phyloP scores from a whole-genome alignment of 2,329 filamentous ascomycete species.

The Sclerotinia borealis region DNA sequence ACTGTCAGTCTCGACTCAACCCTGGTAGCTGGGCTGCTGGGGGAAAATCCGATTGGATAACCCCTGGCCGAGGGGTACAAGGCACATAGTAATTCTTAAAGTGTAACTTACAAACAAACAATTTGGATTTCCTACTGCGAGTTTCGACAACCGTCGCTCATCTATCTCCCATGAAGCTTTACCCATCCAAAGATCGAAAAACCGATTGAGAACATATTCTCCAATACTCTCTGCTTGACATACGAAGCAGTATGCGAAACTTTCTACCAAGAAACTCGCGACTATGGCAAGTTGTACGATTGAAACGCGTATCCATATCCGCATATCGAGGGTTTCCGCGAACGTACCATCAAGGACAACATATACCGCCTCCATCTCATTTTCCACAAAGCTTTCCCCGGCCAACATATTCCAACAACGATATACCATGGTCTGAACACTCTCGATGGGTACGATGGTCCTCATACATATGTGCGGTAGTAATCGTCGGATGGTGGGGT shows the following conservation, averaged over 20 bases:
- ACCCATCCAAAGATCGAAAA: no score
- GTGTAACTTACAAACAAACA: no score
- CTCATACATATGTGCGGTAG: background rate
- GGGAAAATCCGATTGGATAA: no score
- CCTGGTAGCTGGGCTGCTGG: no score
- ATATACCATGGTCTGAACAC: background rate
- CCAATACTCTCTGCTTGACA: no score
- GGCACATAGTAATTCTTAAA: no score
- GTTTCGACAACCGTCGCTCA: no score
- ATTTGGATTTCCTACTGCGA: no score
- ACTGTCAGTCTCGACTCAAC: no score
- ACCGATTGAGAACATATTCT: no score
- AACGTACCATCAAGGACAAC: background rate
- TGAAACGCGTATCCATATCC: background rate
- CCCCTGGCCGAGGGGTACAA: no score
- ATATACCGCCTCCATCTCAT: background rate
- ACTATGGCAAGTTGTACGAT: background rate
- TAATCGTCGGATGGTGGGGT: background rate
- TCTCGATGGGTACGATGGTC: background rate
- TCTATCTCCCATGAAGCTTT: no score
- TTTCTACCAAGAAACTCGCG: background rate
- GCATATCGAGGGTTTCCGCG: background rate
- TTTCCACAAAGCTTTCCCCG: background rate
- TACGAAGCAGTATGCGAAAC: background rate
- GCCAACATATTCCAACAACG: background rate